Percentiles rank a stretch among this genome's conserved stretches.
Evolutionary conservation across 2,329 filamentous ascomycete species (phyloP).

Genomic region (Dryadomyces quercivorus): DNA sequence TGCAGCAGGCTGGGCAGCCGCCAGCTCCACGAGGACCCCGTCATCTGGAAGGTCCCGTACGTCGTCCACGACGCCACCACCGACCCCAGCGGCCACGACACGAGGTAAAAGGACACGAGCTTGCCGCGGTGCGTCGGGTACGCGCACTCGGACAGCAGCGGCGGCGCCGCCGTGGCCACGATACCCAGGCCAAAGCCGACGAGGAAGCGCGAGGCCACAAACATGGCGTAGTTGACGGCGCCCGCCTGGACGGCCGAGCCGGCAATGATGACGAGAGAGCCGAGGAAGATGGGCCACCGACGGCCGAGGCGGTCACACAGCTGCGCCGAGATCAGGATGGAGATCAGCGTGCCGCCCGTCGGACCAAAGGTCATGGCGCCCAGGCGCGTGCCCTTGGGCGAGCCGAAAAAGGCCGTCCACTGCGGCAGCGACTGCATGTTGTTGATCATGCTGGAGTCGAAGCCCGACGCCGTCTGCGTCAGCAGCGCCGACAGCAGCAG

Average conservation of each 20-base stretch:
- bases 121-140: conserved; percentile 68
- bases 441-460: conserved; percentile 22
- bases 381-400: not conserved
- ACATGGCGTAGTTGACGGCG: conserved; percentile 42
- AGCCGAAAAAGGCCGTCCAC: not conserved
- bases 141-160: conserved; percentile 43
- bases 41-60: conserved; percentile 38
- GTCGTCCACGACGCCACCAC: conserved; percentile 63
- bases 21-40: conserved; percentile 16
- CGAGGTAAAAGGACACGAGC: conserved; percentile 66
- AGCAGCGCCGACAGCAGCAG: conserved; percentile 20
- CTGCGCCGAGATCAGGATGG: conserved; percentile 1
- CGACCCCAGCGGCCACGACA: conserved; percentile 69
- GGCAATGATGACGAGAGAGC: conserved; percentile 58
- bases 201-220: conserved; percentile 59
- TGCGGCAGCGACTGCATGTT: conserved; percentile 18
- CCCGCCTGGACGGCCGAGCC: conserved; percentile 65
- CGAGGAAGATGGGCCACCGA: conserved; percentile 58
- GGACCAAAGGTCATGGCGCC: not conserved
- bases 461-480: conserved; percentile 20
- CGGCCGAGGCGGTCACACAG: conserved; percentile 51
- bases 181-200: conserved; percentile 50
- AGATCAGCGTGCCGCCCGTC: conserved; percentile 4
- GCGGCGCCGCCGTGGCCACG: conserved; percentile 19
- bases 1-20: conserved; percentile 16